A percentile compares a stretch with the other conserved stretches of the same genome.
phyloP scores from a whole-genome alignment of 371 early-diverging fungal species.

The Actinomucor elegans region DNA sequence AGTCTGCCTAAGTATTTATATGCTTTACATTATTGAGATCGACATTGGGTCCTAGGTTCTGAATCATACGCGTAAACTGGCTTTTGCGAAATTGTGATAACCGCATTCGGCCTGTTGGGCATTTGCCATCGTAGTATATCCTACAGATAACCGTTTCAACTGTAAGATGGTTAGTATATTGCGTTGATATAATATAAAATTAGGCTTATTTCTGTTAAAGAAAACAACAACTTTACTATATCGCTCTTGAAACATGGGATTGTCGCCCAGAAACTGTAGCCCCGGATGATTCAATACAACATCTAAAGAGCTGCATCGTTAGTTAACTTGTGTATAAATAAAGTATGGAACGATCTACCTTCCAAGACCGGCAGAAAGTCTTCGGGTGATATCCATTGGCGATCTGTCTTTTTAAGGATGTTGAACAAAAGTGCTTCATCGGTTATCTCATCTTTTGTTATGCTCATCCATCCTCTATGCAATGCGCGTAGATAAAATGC shows the following conservation, averaged over 20 bases:
- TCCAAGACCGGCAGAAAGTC: constrained; percentile 53
- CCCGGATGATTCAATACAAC: constrained; percentile 81
- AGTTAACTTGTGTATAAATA: not conserved
- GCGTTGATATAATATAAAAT: not conserved
- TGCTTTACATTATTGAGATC: constrained; percentile 69
- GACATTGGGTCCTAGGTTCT: constrained; percentile 62
- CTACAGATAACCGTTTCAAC: constrained; percentile 81
- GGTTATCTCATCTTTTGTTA: constrained; percentile 36
- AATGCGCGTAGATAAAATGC: not conserved
- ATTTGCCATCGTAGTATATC: constrained; percentile 73
- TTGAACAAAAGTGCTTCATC: constrained; percentile 43
- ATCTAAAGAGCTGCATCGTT: constrained; percentile 31
- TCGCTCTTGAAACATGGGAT: constrained; percentile 79
- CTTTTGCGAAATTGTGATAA: constrained; percentile 67
- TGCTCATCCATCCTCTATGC: constrained; percentile 38
- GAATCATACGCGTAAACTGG: constrained; percentile 58
- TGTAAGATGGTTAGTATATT: not conserved
- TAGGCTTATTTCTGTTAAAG: not conserved
- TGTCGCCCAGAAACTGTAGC: constrained; percentile 76
- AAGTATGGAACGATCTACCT: constrained; percentile 31
- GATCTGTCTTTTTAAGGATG: constrained; percentile 28
- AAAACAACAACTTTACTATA: constrained; percentile 55
- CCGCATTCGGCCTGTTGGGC: constrained; percentile 71
- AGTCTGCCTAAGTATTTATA: not conserved
- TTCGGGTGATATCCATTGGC: constrained; percentile 38